Conservation (phyloP, 805 yeast genomes). For the Brettanomyces sp. region DNA sequence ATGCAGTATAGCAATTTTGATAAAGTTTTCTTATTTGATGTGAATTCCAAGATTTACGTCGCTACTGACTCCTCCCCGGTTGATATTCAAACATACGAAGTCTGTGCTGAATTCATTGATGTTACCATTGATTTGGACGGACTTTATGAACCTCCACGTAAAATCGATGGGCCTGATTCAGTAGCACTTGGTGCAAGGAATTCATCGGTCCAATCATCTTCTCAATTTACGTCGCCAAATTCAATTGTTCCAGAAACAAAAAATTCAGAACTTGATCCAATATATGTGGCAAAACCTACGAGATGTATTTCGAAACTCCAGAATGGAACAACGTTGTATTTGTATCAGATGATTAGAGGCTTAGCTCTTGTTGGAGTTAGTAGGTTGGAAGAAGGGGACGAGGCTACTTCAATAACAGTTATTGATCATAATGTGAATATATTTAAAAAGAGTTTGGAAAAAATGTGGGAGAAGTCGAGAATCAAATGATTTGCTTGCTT, state of each 20-base stretch:
- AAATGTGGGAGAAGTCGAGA: conserved; percentile 50
- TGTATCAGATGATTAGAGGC: conserved; percentile 89
- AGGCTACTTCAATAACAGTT: conserved; percentile 45
- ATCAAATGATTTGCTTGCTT: background rate
- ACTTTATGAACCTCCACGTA: conserved; percentile 35
- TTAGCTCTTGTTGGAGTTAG: conserved; percentile 83
- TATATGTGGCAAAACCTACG: conserved; percentile 15
- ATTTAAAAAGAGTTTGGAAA: conserved; percentile 66
- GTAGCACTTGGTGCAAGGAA: background rate
- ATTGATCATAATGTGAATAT: conserved; percentile 84
- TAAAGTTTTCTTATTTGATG: conserved; percentile 86
- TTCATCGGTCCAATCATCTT: background rate
- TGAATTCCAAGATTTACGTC: conserved; percentile 85
- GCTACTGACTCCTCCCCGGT: conserved; percentile 96
- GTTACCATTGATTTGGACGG: conserved; percentile 84
- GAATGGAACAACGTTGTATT: conserved; percentile 74
- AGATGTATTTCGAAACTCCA: conserved; percentile 66
- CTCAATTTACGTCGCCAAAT: background rate
- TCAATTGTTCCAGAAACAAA: background rate
- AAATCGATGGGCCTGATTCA: background rate
- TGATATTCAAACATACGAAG: conserved; percentile 90
- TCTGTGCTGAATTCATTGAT: conserved; percentile 94
- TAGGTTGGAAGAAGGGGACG: conserved; percentile 50
- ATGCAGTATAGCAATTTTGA: conserved; percentile 87
- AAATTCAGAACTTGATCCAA: background rate